Percentiles rank a stretch among this genome's conserved stretches.
Evolutionary conservation across 768 basidiomycete species (phyloP).

Genomic region (Gelatoporia subvermispora): DNA sequence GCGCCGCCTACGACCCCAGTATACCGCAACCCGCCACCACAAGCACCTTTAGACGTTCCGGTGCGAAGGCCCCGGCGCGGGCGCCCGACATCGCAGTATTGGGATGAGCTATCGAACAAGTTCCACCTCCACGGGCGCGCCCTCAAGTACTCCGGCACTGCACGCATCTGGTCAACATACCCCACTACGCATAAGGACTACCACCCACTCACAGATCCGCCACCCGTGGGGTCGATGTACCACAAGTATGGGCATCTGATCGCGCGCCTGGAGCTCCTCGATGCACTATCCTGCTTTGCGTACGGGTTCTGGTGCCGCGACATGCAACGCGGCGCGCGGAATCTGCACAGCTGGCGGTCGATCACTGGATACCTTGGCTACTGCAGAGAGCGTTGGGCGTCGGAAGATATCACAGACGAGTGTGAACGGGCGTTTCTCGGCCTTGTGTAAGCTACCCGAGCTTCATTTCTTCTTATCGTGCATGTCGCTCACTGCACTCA

Average conservation of each 20-base stretch:
- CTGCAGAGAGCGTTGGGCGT: constrained; percentile 67
- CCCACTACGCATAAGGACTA: constrained; percentile 60
- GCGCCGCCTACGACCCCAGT: neutral
- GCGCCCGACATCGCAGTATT: constrained; percentile 36
- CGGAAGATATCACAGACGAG: constrained; percentile 37
- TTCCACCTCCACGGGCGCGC: constrained; percentile 66
- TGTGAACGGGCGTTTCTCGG: constrained; percentile 62
- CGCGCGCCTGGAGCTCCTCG: constrained; percentile 73
- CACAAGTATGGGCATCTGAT: constrained; percentile 73
- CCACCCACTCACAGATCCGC: constrained; percentile 57
- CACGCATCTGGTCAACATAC: constrained; percentile 72
- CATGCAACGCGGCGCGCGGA: constrained; percentile 48
- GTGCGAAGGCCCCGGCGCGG: constrained; percentile 67
- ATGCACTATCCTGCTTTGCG: constrained; percentile 79
- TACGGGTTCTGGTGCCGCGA: constrained; percentile 82
- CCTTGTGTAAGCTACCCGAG: constrained; percentile 61
- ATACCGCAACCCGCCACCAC: neutral
- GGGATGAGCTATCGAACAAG: constrained; percentile 59
- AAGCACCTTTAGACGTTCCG: constrained; percentile 35
- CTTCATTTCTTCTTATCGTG: constrained; percentile 4
- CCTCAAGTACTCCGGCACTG: constrained; percentile 82
- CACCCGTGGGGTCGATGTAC: constrained; percentile 61
- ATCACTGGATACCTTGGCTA: constrained; percentile 65
- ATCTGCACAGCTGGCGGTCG: constrained; percentile 60
- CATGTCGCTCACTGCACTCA: constrained; percentile 13